Percentiles rank a stretch among this genome's conserved stretches.
Conservation (phyloP, 768 basidiomycete genomes). For the Boletellus sp. region DNA sequence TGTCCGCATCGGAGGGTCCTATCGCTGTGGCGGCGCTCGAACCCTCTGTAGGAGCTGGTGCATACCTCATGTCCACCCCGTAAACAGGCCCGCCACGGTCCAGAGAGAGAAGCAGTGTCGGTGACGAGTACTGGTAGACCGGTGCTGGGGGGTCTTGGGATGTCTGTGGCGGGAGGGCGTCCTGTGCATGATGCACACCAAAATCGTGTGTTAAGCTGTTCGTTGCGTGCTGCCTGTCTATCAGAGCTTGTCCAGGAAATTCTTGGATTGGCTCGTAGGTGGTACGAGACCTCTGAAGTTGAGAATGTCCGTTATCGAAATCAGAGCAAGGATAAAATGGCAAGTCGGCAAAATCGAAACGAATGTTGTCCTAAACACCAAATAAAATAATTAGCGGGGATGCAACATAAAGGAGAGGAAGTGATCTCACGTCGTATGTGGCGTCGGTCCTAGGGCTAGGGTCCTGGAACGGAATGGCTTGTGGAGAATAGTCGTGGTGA, state of each 20-base stretch:
- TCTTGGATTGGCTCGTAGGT: not conserved
- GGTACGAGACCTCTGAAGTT: not conserved
- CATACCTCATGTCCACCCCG: not conserved
- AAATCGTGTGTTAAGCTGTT: not conserved
- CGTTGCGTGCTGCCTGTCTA: not conserved
- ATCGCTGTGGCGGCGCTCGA: slow-evolving; percentile 6
- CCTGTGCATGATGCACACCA: not conserved
- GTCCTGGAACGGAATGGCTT: not conserved
- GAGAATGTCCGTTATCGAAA: not conserved
- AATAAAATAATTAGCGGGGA: not conserved
- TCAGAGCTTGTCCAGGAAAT: not conserved
- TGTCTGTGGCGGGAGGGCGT: not conserved
- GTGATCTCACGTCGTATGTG: slow-evolving; percentile 8
- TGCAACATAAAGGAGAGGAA: not conserved
- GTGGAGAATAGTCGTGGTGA: not conserved
- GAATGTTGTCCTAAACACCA: slow-evolving; percentile 6
- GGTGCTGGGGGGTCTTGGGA: not conserved
- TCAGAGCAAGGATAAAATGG: not conserved
- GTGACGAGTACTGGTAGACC: not conserved
- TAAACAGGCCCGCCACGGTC: not conserved
- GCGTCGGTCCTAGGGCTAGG: not conserved
- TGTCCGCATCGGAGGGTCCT: not conserved
- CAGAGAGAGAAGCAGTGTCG: not conserved
- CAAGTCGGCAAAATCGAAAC: not conserved
- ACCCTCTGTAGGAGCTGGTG: not conserved